Percentiles rank a stretch among this genome's conserved stretches.
Conservation (phyloP, 2,329 filamentous ascomycete genomes). For the Colletotrichum sp. region DNA sequence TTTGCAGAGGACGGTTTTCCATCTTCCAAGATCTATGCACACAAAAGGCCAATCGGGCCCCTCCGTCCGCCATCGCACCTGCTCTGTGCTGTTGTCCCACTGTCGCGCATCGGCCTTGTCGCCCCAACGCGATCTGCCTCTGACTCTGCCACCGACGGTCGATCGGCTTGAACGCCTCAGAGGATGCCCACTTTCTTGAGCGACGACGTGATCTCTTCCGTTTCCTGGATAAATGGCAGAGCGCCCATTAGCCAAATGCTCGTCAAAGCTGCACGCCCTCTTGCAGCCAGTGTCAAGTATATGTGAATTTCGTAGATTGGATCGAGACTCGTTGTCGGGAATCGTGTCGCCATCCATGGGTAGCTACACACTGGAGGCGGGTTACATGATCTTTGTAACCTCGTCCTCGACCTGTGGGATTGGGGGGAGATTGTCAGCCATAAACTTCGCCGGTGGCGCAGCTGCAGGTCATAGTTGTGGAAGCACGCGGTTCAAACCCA, state of each 20-base stretch:
- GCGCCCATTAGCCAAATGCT: constrained; percentile 27
- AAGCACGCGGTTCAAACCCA: not conserved
- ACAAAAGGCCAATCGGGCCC: constrained; percentile 31
- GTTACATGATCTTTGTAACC: constrained; percentile 88
- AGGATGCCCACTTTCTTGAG: constrained; percentile 46
- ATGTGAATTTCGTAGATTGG: not conserved
- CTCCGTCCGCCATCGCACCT: not conserved
- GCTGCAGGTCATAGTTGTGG: not conserved
- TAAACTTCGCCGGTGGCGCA: constrained; percentile 18
- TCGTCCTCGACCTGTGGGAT: constrained; percentile 81
- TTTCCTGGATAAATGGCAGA: constrained; percentile 30
- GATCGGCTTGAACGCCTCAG: constrained; percentile 29
- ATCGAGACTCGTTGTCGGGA: not conserved
- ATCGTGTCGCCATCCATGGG: constrained; percentile 5
- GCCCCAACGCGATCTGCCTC: not conserved
- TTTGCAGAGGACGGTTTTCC: constrained; percentile 46
- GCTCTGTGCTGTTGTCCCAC: not conserved
- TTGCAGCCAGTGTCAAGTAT: not conserved
- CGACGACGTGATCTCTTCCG: constrained; percentile 38
- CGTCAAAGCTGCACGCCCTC: constrained; percentile 8
- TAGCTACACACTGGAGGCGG: constrained; percentile 22
- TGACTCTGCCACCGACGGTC: not conserved
- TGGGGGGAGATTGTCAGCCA: constrained; percentile 54
- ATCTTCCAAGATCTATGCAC: constrained; percentile 50
- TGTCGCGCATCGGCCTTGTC: not conserved